Percentiles rank a stretch among this genome's conserved stretches.
phyloP scores from a whole-genome alignment of 1,284 basidiomycete genomes.

The Ceratobasidium papillatum region DNA sequence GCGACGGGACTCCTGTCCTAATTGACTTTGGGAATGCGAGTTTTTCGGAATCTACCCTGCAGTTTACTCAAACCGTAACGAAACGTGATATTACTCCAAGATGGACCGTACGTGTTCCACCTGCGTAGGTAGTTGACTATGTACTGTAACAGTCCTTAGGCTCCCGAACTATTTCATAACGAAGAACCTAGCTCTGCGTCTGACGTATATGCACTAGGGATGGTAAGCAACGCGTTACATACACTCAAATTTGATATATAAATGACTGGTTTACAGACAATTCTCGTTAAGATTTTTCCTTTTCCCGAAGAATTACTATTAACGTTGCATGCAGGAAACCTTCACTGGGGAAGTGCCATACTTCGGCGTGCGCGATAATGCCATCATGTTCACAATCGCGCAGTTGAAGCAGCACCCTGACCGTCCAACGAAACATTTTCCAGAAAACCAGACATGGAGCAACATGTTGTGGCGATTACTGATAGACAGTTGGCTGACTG shows the following conservation, averaged over 20 bases:
- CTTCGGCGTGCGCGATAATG: neutral
- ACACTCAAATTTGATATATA: neutral
- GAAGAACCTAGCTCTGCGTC: neutral
- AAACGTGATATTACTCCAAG: neutral
- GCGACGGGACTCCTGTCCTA: neutral
- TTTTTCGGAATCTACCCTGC: neutral
- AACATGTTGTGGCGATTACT: constrained; percentile 5
- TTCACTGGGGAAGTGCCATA: constrained; percentile 6
- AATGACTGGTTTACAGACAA: neutral
- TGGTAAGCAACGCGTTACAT: neutral
- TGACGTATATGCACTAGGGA: constrained; percentile 23
- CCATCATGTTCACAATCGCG: neutral
- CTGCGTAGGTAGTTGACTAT: neutral
- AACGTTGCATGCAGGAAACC: neutral
- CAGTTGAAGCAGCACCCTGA: neutral
- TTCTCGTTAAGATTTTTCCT: neutral
- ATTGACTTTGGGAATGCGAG: neutral
- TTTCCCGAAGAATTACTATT: neutral
- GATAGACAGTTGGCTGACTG: neutral
- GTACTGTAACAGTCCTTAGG: neutral
- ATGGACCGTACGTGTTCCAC: neutral
- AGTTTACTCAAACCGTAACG: neutral
- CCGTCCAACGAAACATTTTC: neutral
- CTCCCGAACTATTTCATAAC: neutral
- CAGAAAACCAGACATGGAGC: neutral